phyloP scores from a whole-genome alignment of 257 asterid genomes.

The Hygrophila difformis region DNA sequence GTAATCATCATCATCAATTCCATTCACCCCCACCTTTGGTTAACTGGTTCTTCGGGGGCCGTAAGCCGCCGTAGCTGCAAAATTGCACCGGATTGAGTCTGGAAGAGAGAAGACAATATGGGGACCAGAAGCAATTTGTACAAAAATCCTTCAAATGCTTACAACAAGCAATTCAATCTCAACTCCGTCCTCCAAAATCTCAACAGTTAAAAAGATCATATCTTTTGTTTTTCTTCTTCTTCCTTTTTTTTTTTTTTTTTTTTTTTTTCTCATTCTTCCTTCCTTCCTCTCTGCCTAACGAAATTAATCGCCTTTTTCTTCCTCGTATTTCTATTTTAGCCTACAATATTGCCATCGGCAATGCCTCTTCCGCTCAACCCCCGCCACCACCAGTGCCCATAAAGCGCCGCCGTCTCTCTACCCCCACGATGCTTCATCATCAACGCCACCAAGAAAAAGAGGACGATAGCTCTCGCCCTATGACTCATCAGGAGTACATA shows the following conservation, averaged over 20 bases:
- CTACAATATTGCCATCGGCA: conserved; percentile 55
- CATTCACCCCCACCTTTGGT: too few relatives aligned
- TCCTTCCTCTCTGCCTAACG: not conserved
- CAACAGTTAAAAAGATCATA: conserved; percentile 25
- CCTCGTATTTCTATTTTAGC: conserved; percentile 33
- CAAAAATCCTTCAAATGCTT: conserved; percentile 65
- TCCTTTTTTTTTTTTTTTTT: not conserved
- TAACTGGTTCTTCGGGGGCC: too few relatives aligned
- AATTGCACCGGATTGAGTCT: too few relatives aligned
- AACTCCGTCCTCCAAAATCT: conserved; percentile 77
- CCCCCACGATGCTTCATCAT: conserved; percentile 18
- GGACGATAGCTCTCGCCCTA: conserved; percentile 47
- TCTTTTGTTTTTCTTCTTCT: not conserved
- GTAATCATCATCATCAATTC: too few relatives aligned
- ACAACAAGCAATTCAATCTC: conserved; percentile 65
- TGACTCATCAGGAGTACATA: conserved; percentile 76
- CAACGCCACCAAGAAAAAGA: conserved; percentile 20
- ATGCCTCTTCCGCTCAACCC: conserved; percentile 23
- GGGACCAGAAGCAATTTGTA: conserved; percentile 57
- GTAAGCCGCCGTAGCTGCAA: too few relatives aligned
- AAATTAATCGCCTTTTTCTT: too few relatives aligned
- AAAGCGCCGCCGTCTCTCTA: conserved; percentile 47
- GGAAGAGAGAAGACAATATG: conserved; percentile 22
- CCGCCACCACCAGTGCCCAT: conserved; percentile 18
- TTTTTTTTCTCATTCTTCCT: too few relatives aligned